phyloP scores from a whole-genome alignment of 23 red algal species.

The Rhodosorus marinus region DNA sequence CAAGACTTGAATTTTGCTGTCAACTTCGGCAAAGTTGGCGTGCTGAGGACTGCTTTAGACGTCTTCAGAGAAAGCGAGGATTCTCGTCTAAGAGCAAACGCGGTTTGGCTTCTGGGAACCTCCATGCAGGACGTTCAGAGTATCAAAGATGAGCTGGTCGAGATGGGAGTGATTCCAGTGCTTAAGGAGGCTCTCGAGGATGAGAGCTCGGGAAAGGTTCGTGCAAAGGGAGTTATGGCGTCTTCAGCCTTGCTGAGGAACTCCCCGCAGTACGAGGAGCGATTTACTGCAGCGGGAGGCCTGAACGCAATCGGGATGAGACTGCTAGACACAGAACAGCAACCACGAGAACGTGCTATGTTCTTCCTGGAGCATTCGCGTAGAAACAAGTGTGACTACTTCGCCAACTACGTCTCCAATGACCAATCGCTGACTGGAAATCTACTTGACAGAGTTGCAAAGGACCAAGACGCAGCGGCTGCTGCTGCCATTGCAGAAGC shows the following conservation, averaged over 20 bases:
- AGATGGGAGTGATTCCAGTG: conserved; percentile 12
- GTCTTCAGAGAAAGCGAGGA: neutral
- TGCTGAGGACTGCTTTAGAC: conserved; percentile 27
- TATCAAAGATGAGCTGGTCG: conserved; percentile 17
- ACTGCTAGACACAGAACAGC: no score
- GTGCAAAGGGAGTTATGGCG: neutral
- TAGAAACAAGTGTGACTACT: no score
- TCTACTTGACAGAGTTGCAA: no score
- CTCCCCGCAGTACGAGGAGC: neutral
- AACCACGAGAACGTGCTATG: no score
- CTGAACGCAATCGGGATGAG: neutral
- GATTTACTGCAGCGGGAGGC: neutral
- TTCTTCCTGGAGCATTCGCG: no score
- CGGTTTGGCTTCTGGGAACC: conserved; percentile 45
- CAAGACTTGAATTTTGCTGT: conserved; percentile 45
- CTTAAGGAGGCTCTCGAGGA: neutral
- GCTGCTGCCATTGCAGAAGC: no score
- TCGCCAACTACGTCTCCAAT: no score
- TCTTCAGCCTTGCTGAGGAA: neutral
- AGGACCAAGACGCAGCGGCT: no score
- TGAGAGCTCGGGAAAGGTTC: neutral
- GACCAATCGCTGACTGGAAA: no score
- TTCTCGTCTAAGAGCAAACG: conserved; percentile 14
- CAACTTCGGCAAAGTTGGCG: conserved; percentile 43
- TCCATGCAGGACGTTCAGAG: conserved; percentile 51